phyloP scores from a whole-genome alignment of 2,329 filamentous ascomycete species.

The Apiospora rasikravindrae region DNA sequence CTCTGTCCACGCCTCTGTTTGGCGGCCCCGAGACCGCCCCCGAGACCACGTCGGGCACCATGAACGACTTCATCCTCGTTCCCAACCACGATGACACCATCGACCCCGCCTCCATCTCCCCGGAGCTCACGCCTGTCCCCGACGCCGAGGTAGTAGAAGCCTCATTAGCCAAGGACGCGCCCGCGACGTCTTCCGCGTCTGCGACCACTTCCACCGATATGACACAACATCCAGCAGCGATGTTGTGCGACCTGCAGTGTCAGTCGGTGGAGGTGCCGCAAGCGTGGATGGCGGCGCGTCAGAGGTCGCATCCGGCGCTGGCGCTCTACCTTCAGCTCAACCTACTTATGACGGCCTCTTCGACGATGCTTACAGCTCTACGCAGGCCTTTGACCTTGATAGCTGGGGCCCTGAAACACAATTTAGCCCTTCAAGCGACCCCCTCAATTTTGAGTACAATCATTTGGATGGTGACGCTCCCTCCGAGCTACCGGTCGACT shows the following conservation, averaged over 20 bases:
- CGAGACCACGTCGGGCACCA: conserved; percentile 40
- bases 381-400: conserved; percentile 74
- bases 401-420: conserved; percentile 76
- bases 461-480: conserved; percentile 67
- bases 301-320: conserved; percentile 46
- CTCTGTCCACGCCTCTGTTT: conserved; percentile 65
- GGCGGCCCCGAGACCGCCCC: conserved; percentile 40
- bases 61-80: conserved; percentile 51
- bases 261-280: conserved; percentile 74
- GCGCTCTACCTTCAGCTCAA: conserved; percentile 59
- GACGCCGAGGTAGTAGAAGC: conserved; percentile 45
- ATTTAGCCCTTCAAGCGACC: conserved; percentile 75
- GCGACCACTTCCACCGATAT: conserved; percentile 70
- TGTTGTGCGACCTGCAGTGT: conserved; percentile 99
- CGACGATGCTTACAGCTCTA: conserved; percentile 71
- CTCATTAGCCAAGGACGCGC: conserved; percentile 32
- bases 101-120: conserved; percentile 66
- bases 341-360: conserved; percentile 69
- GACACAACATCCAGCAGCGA: conserved; percentile 99
- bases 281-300: conserved; percentile 51
- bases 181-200: conserved; percentile 32
- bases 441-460: conserved; percentile 69
- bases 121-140: conserved; percentile 57
- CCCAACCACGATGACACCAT: conserved; percentile 55
- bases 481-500: conserved; percentile 50